A percentile compares a stretch with the other conserved stretches of the same genome.
These are phyloP conservation scores for Carex kokanica DNA, from an alignment of 176 grass and related monocot species.

Conservation along the genomic window DNA sequence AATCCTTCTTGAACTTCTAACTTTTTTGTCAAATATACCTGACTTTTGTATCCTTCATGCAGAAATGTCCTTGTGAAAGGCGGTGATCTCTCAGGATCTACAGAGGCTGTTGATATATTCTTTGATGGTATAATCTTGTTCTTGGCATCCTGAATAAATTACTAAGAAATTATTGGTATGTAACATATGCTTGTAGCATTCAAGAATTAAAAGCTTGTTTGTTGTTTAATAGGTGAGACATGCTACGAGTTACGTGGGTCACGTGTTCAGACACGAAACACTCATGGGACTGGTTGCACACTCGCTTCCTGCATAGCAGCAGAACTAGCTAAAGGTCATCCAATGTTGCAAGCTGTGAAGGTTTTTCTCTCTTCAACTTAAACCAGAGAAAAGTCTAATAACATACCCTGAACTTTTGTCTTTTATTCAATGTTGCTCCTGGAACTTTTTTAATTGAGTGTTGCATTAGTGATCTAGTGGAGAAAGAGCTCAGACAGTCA, in stretches of 20 bases:
- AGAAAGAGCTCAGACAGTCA: not conserved
- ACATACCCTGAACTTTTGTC: not conserved
- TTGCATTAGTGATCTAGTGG: not conserved
- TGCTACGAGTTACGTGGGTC: conserved; percentile 58
- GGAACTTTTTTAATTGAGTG: not conserved
- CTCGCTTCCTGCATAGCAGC: conserved; percentile 87
- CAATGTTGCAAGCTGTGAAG: conserved; percentile 76
- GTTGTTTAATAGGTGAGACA: conserved; percentile 57
- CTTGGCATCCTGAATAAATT: not conserved
- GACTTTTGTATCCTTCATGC: conserved; percentile 28
- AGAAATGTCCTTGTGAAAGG: conserved; percentile 97
- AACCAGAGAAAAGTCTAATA: not conserved
- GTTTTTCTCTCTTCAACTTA: conserved; percentile 27
- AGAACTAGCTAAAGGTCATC: conserved; percentile 79
- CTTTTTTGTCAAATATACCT: not conserved
- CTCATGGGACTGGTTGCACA: conserved; percentile 97
- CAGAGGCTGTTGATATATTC: conserved; percentile 66
- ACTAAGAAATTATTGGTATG: not conserved
- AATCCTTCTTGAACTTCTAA: not conserved
- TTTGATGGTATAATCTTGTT: conserved; percentile 61
- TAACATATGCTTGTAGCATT: conserved; percentile 10
- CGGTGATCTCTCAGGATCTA: conserved; percentile 58
- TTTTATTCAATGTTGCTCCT: not conserved
- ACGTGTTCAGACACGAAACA: conserved; percentile 66
- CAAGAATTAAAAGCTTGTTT: not conserved